These are phyloP conservation scores for Magnusiomyces clavatus DNA, from an alignment of 1,139 yeast genomes.

Conservation along the genomic window DNA sequence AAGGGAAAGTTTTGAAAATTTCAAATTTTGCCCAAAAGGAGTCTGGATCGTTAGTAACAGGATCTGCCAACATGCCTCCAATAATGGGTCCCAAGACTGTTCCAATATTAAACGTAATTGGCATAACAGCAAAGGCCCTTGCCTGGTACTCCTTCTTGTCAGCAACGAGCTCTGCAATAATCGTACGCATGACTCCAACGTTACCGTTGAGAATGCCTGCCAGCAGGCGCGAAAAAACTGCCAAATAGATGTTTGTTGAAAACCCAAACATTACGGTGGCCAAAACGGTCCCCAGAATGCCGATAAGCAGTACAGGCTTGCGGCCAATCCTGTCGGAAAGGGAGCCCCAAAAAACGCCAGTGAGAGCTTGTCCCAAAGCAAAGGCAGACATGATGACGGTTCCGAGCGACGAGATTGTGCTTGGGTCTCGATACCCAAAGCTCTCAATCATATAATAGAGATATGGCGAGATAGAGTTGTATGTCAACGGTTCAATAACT, in stretches of 20 bases:
- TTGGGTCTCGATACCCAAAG: conserved; percentile 45
- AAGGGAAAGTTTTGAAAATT: conserved; percentile 42
- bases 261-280: conserved; percentile 47
- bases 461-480: conserved; percentile 54
- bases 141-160: conserved; percentile 49
- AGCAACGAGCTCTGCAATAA: conserved; percentile 50
- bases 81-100: conserved; percentile 45
- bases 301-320: conserved; percentile 44
- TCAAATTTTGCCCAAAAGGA: conserved; percentile 11
- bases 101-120: conserved; percentile 52
- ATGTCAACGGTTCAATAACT: conserved; percentile 52
- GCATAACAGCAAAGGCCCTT: conserved; percentile 50
- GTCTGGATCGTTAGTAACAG: conserved; percentile 25
- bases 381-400: conserved; percentile 47
- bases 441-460: conserved; percentile 55
- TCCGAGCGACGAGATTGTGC: conserved; percentile 42
- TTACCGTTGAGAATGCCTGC: conserved; percentile 55
- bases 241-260: conserved; percentile 42
- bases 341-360: conserved; percentile 51
- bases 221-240: conserved; percentile 43
- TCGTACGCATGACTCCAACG: conserved; percentile 51
- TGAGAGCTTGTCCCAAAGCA: conserved; percentile 46
- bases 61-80: conserved; percentile 32
- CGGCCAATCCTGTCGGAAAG: conserved; percentile 48
- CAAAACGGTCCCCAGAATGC: conserved; percentile 44